Evolutionary conservation across 352 stramenopile species (phyloP).

Genomic region (Thraustochytrium sp.): DNA sequence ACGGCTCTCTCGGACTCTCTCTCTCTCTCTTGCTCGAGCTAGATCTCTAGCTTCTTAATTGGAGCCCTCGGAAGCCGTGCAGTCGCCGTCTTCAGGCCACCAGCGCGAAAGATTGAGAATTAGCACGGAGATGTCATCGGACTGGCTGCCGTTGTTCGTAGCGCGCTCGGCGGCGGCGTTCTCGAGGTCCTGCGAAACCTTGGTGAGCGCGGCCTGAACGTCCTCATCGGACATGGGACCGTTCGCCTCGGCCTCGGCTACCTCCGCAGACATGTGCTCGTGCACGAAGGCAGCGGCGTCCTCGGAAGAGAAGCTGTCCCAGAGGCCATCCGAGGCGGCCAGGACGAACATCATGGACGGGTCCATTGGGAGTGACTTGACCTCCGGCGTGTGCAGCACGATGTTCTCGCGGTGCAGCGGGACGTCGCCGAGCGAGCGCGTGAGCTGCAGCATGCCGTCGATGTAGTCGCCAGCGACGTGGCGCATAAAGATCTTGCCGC

Average conservation of each 20-base stretch:
- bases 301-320: conserved; percentile 14
- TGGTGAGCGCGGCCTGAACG: not conserved
- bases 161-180: not conserved
- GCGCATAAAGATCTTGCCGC: not conserved
- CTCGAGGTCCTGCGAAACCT: not conserved
- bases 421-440: conserved; percentile 27
- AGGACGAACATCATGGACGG: conserved; percentile 9
- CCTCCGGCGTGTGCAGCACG: conserved; percentile 2
- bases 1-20: not conserved
- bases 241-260: not conserved
- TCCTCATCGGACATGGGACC: not conserved
- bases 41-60: not conserved
- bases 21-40: not conserved
- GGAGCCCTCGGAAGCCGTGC: too few relatives aligned
- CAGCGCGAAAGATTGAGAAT: not conserved
- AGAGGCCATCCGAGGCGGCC: not conserved
- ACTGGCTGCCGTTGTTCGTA: not conserved
- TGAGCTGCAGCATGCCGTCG: conserved; percentile 38
- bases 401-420: conserved; percentile 33
- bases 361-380: not conserved
- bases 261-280: not conserved
- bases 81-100: not conserved
- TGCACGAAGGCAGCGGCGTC: not conserved
- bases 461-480: conserved; percentile 30
- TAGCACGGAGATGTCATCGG: conserved; percentile 25